Conservation (phyloP, 805 yeast genomes). For the Monosporozyma yasuniensis region DNA sequence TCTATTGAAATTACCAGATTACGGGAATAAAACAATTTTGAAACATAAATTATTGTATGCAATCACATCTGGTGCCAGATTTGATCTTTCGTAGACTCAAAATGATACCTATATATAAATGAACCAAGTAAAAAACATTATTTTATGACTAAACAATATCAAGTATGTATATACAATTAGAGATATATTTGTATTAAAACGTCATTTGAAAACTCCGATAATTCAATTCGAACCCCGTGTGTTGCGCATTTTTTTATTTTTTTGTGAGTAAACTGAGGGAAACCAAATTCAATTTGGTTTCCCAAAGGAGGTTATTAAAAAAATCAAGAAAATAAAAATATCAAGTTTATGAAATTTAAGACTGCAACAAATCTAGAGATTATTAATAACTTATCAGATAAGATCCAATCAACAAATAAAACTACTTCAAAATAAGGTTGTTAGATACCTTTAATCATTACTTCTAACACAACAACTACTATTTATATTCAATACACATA, state of each 20-base stretch:
- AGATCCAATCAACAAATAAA: neutral
- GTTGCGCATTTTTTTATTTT: neutral
- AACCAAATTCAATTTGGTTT: neutral
- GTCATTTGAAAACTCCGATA: neutral
- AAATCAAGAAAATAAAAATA: neutral
- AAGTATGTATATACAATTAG: no score
- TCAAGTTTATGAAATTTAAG: no score
- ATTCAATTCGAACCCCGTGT: neutral
- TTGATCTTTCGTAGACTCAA: constrained; percentile 58
- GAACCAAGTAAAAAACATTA: neutral
- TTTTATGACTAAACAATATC: no score
- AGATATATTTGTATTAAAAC: no score
- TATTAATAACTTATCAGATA: neutral
- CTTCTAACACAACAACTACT: neutral
- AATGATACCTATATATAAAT: neutral
- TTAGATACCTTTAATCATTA: neutral
- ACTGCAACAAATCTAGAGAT: neutral
- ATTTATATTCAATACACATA: neutral
- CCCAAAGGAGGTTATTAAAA: neutral
- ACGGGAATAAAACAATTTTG: constrained; percentile 48
- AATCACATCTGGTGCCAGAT: constrained; percentile 76
- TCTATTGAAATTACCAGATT: constrained; percentile 77
- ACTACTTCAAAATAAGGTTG: neutral
- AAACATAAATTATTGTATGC: constrained; percentile 64
- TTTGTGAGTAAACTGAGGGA: neutral